Evolutionary conservation across 306 rosid genomes (phyloP), one percentile per base, ranked within the genome.

Genomic region (Morella rubra): DNA sequence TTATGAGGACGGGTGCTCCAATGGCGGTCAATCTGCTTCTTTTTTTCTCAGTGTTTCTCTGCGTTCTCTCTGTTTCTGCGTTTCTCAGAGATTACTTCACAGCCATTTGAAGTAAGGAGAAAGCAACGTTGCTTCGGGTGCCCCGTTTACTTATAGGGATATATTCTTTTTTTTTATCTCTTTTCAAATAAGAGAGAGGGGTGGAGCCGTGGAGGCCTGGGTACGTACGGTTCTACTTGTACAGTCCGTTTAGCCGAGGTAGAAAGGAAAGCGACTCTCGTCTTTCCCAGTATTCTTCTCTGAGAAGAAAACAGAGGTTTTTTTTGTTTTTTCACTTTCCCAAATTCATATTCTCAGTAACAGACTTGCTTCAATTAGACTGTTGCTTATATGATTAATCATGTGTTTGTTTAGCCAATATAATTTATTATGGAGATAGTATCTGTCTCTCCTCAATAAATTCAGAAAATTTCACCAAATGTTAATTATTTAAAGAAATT

Each of bases 121-220:
- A 91, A 91, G 93, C 92, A 81, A 89, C 88, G 85, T 87, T 56
- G 83, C 82, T 83, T 82, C 78, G 71, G 76, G 72, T 82, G 78
- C 78, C 59, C 77, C 56, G 77, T 71, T 77, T 56, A 76, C 61
- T 83, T 83, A 85, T 83, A 74, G 13, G 82, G 80, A 54, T 76
- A n/a, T n/a, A n/a, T n/a, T n/a, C n/a, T 77, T 16, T 62, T 51
- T 51, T 18, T 9, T 40, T 18, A 11, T 61, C 14, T 32, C 44
- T 24, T 59, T 0, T 3, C 45, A 45, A 61, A 4, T 44, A 24
- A 19, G 3, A 44, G 22, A 45, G 46, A 46, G 19, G 47, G 41
- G 10, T 56, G 56, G 80, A 44, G 44, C 6, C 44, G 11, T 18
- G 9, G n/a, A 16, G 47, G 41, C 20, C 55, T 44, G 19, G 27